Conservation (phyloP, 116 monocot genomes). For the Posidonia oceanica region DNA sequence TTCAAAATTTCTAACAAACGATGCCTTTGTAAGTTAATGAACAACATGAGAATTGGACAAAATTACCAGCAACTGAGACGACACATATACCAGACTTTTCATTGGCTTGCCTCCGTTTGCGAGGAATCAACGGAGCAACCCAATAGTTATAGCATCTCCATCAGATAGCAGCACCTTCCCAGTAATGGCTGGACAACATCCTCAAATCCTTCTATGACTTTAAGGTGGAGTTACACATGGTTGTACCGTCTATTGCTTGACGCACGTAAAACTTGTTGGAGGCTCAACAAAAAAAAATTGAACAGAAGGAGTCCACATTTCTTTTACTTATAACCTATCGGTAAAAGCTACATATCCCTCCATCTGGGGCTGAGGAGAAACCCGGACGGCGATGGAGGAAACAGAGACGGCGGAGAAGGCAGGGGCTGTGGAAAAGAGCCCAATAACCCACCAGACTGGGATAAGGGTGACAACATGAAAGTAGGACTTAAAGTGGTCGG, state of each 20-base stretch:
- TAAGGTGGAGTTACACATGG: background rate
- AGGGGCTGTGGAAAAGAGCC: slow-evolving; percentile 39
- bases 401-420: slow-evolving; percentile 29
- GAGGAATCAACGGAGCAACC: background rate
- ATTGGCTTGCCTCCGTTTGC: too few species aligned
- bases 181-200: too few species aligned
- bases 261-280: background rate
- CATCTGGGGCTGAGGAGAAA: slow-evolving; percentile 81
- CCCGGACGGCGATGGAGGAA: slow-evolving; percentile 67
- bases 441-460: slow-evolving; percentile 36
- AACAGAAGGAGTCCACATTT: background rate
- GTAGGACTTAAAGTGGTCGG: slow-evolving; percentile 50
- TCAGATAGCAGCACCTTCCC: background rate
- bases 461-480: slow-evolving; percentile 44
- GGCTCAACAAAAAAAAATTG: background rate
- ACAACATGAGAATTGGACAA: background rate
- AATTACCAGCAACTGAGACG: background rate
- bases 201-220: too few species aligned
- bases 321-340: background rate
- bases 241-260: background rate
- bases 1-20: too few species aligned
- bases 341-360: slow-evolving; percentile 45
- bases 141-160: background rate
- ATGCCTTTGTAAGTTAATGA: too few species aligned
- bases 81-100: too few species aligned